Base-by-base conservation (phyloP, 305 asterid species). In the Fraxinus nigra region DNA sequence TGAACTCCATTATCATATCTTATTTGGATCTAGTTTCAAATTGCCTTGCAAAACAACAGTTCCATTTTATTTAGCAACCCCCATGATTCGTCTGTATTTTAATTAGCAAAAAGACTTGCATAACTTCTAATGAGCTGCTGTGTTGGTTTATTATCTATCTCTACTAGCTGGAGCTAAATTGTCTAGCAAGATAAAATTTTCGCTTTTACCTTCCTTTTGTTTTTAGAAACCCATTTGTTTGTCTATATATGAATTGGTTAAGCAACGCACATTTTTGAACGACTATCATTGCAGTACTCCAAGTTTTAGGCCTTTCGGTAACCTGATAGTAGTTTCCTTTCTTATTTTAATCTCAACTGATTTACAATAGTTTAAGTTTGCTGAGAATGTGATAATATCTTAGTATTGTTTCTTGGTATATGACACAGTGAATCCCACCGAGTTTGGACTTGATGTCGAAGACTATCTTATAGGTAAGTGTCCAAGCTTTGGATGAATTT, bases 391-490 rank as follows among this genome's bases (percentile, higher is more conserved):
- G 34, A 34, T 59, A 28, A 11, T 18, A 43, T 54, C 81, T 83
- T 69, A 80, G 69, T 63, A 20, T 38, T 81, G 16, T 70, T 82
- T 85, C 40, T 79, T 82, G 37, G 26, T 84, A 10, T n/a, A 65
- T 74, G 77, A 34, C 79, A 75, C 94, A 95, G 99, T 95, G 79
- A 89, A 89, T 37, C 79, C 95, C 22, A 82, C 88, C 24, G 97
- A 94, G 74, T 92, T 94, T 86, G 96, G 95, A 65, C 97, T 95
- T 11, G 99, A 95, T 85, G 76, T 89, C 79, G 99, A 95, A 85
- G 98, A 95, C 86, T 95, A 92, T 87, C 96, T 95, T 70, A 78
- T 83, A 32, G 99, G 99, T 92, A 86, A 90, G 93, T 84, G 63
- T 80, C 76, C 16, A 85, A 43, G 16, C 26, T 51, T 70, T 76